phyloP scores from a whole-genome alignment of 202 grass and related monocot species.

The Hordeum pubiflorum region DNA sequence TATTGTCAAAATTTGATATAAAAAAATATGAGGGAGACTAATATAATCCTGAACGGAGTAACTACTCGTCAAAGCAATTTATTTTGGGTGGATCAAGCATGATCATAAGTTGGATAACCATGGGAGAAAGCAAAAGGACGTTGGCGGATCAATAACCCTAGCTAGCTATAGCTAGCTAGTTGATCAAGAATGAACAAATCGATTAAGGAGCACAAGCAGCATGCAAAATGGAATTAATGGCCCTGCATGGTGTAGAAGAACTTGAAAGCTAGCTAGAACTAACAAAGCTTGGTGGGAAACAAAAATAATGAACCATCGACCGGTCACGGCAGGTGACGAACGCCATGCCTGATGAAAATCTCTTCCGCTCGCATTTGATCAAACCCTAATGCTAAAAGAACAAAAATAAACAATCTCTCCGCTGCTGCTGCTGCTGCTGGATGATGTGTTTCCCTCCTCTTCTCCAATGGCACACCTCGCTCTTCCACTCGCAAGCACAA shows the following conservation, averaged over 20 bases:
- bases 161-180: background rate
- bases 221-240: background rate
- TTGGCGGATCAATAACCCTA: background rate
- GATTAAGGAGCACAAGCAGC: slow-evolving; percentile 4
- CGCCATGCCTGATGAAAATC: slow-evolving; percentile 28
- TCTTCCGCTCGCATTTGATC: slow-evolving; percentile 45
- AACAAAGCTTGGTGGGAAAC: background rate
- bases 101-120: background rate
- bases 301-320: slow-evolving; percentile 8
- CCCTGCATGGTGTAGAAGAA: background rate
- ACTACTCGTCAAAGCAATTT: no score
- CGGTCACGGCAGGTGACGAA: slow-evolving; percentile 9
- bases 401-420: slow-evolving; percentile 45
- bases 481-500: slow-evolving; percentile 17
- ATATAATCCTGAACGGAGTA: no score
- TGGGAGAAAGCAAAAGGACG: background rate
- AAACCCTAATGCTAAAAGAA: slow-evolving; percentile 60
- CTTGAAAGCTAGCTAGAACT: background rate
- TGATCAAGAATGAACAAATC: background rate
- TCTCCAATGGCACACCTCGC: slow-evolving; percentile 20
- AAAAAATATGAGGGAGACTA: no score
- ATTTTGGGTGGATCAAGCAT: background rate
- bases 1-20: no score
- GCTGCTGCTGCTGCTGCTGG: slow-evolving; percentile 18
- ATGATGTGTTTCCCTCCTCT: slow-evolving; percentile 6